A percentile compares a stretch with the other conserved stretches of the same genome.
Conservation (phyloP, 2,329 filamentous ascomycete genomes). For the Aspergillus phoenicis region DNA sequence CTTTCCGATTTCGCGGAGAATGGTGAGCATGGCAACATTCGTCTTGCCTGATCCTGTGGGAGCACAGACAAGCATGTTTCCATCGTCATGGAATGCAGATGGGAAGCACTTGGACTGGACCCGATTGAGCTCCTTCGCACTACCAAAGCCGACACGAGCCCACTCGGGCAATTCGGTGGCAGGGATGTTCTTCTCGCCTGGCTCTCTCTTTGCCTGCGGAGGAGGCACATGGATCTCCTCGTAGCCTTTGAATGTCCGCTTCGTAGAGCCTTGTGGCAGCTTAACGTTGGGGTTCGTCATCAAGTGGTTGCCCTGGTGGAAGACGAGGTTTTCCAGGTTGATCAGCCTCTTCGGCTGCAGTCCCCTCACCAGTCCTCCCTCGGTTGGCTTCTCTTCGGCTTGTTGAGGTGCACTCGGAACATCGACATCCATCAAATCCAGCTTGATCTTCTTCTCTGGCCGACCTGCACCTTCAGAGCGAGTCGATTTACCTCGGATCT, state of each 20-base stretch:
- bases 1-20: conserved; percentile 95
- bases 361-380: conserved; percentile 74
- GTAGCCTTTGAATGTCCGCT: conserved; percentile 94
- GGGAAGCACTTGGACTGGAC: conserved; percentile 94
- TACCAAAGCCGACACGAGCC: conserved; percentile 83
- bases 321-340: conserved; percentile 93
- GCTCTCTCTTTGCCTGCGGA: conserved; percentile 82
- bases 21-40: conserved; percentile 96
- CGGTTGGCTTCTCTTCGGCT: conserved; percentile 57
- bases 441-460: conserved; percentile 79
- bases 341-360: conserved; percentile 84
- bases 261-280: conserved; percentile 90
- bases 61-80: conserved; percentile 96
- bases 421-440: conserved; percentile 84
- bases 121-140: conserved; percentile 84
- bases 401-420: conserved; percentile 62
- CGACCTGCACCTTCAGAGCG: conserved; percentile 61
- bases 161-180: conserved; percentile 89
- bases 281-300: conserved; percentile 99
- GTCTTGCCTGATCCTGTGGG: conserved; percentile 98
- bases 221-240: conserved; percentile 97
- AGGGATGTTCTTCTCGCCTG: conserved; percentile 78
- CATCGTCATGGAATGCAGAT: conserved; percentile 87
- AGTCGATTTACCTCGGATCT: conserved; percentile 72
- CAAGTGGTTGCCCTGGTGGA: conserved; percentile 96